These are phyloP conservation scores for Cardamine chenopodiifolia DNA, from an alignment of 345 rosid species.

Conservation along the genomic window DNA sequence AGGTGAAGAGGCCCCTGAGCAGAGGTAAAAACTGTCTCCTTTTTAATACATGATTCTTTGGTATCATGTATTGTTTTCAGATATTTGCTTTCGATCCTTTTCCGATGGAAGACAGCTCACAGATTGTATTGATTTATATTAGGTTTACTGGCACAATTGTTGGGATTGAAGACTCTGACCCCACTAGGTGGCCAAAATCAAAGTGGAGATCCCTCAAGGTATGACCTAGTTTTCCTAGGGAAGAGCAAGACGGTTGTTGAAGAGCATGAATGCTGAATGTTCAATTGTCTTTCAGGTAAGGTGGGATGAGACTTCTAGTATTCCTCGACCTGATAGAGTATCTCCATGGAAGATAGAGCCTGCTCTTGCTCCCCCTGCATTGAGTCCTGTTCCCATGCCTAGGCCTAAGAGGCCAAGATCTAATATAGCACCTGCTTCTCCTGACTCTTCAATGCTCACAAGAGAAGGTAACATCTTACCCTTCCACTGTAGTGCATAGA, in stretches of 20 bases:
- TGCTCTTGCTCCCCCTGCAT: slow-evolving; percentile 73
- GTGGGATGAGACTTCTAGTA: slow-evolving; percentile 78
- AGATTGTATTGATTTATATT: slow-evolving; percentile 12
- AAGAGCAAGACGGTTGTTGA: neutral
- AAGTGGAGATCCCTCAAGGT: slow-evolving; percentile 93
- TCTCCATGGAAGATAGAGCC: slow-evolving; percentile 93
- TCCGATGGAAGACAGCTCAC: neutral
- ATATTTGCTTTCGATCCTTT: neutral
- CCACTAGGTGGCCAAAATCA: slow-evolving; percentile 63
- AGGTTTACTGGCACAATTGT: slow-evolving; percentile 85
- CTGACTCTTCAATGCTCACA: slow-evolving; percentile 58
- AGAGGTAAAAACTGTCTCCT: slow-evolving; percentile 50
- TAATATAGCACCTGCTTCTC: slow-evolving; percentile 55
- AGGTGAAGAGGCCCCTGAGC: slow-evolving; percentile 93
- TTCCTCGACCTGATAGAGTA: slow-evolving; percentile 83
- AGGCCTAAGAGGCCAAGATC: slow-evolving; percentile 68
- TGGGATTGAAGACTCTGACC: slow-evolving; percentile 69
- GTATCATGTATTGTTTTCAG: neutral
- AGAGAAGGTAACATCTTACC: slow-evolving; percentile 59
- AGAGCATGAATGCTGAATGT: slow-evolving; percentile 13
- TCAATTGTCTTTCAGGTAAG: slow-evolving; percentile 57
- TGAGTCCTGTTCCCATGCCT: slow-evolving; percentile 61
- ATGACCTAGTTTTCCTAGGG: slow-evolving; percentile 1
- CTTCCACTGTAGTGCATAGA: neutral
- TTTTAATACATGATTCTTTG: neutral